Base-by-base conservation (phyloP, 2,329 filamentous ascomycete genomes). In the Raffaelea arxii region DNA sequence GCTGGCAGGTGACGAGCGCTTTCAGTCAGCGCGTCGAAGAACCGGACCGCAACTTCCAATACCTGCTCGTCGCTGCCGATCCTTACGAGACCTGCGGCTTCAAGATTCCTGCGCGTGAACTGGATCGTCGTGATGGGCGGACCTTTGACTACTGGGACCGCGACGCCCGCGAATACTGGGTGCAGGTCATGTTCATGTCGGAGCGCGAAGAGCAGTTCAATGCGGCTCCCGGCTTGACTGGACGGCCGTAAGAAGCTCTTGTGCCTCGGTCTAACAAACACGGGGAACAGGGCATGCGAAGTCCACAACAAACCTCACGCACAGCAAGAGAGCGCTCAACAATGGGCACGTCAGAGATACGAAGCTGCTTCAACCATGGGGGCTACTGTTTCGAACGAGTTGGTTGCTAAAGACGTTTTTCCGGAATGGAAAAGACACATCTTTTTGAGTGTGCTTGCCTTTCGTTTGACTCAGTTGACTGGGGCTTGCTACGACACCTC, bases 51-150 rank as follows among this genome's bases (percentile, higher is more conserved):
- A 83, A 82, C 56, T 97, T 84, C 62, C 92, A 98, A 74, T 98
- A 97, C 63, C 72, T 98, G 55, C 74, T 97, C 44, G 86, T 98
- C 11, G 91, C 92, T 1, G 92, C 91, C 11, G 92, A 98, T 70
- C 92, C 92, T 11, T 98, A 98, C 69, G 91, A 98, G 78, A 97
- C 89, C 2, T 94, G 91, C 63, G 87, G 80, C 4, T 97, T 98
- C 66, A 98, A 98, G 74, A 73, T 98, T 46, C 92, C 95, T 64
- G 87, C 90, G 5, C 75, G 88, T 49, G 92, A 97, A 71, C 81
- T 98, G 49, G 92, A 98, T 68, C 79, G 89, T 57, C 77, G 86
- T 22, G 89, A 94, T 55, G 90, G 86, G 48, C 78, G 83, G 58
- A 92, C 90, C 65, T 98, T 91, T 77, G 84, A 80, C 46, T 97